These are phyloP conservation scores for Metschnikowia rubicola DNA, from an alignment of 805 yeast species.

Conservation along the genomic window DNA sequence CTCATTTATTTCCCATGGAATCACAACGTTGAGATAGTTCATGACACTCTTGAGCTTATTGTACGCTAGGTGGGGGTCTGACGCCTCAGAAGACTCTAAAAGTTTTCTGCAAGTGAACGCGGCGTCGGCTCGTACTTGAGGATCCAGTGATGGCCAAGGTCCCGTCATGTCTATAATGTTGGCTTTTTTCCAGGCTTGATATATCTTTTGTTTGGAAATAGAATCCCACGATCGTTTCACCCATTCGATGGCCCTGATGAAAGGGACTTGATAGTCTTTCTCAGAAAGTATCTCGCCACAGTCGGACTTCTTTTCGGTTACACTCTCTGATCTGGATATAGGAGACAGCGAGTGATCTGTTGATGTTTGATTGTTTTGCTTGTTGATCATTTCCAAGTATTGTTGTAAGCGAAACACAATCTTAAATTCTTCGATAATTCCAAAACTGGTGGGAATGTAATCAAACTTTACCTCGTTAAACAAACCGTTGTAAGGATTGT, in stretches of 20 bases:
- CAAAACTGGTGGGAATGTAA: constrained; percentile 62
- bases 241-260: constrained; percentile 56
- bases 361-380: constrained; percentile 11
- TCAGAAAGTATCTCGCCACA: constrained; percentile 33
- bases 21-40: constrained; percentile 44
- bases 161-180: constrained; percentile 27
- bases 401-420: constrained; percentile 56
- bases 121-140: constrained; percentile 13
- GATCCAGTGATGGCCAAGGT: constrained; percentile 29
- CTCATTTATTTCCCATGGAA: constrained; percentile 58
- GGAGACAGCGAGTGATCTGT: constrained; percentile 7
- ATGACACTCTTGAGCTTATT: constrained; percentile 46
- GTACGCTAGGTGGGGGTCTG: constrained; percentile 28
- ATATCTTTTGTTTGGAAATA: constrained; percentile 30
- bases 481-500: constrained; percentile 32
- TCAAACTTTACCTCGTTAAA: constrained; percentile 47
- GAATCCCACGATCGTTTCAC: constrained; percentile 56
- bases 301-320: background rate
- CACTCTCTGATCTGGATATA: background rate
- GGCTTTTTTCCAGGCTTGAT: constrained; percentile 34
- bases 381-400: constrained; percentile 43
- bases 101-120: constrained; percentile 12
- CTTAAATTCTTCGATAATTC: constrained; percentile 60
- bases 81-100: constrained; percentile 8
- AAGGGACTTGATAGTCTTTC: constrained; percentile 44